Percentiles rank a stretch among this genome's conserved stretches.
These are phyloP conservation scores for Aspergillus ruber DNA, from an alignment of 2,329 filamentous ascomycete genomes.

Conservation along the genomic window DNA sequence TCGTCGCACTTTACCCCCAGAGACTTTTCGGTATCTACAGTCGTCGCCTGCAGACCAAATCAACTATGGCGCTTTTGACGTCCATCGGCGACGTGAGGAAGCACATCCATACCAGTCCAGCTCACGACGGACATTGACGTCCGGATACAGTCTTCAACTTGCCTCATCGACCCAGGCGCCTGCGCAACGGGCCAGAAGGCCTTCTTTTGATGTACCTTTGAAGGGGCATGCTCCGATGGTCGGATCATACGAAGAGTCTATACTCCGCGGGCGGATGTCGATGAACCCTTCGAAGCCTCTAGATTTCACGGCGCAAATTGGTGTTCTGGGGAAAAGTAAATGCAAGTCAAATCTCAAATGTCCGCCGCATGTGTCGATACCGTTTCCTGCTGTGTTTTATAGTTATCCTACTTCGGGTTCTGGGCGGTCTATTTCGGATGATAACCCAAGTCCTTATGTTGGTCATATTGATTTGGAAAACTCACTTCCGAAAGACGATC, in stretches of 20 bases:
- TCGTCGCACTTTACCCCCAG: conserved; percentile 66
- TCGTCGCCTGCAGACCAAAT: conserved; percentile 36
- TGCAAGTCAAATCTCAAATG: conserved; percentile 81
- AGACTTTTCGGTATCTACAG: conserved; percentile 47
- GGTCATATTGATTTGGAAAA: conserved; percentile 89
- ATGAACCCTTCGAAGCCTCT: conserved; percentile 88
- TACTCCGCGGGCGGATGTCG: conserved; percentile 91
- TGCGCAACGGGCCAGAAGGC: conserved; percentile 48
- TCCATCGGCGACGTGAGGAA: conserved; percentile 52
- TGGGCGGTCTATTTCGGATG: conserved; percentile 60
- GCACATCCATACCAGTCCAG: conserved; percentile 67
- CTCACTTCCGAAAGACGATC: conserved; percentile 52
- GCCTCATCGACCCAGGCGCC: conserved; percentile 39
- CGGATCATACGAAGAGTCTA: conserved; percentile 95
- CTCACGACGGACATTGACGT: conserved; percentile 67
- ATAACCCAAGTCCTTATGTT: conserved; percentile 93
- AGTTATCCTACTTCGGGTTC: conserved; percentile 68
- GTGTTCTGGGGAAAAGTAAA: conserved; percentile 80
- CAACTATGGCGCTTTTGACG: conserved; percentile 38
- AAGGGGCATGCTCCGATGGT: conserved; percentile 92
- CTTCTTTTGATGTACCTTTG: conserved; percentile 71
- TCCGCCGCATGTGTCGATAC: conserved; percentile 80
- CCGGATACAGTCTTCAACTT: conserved; percentile 46
- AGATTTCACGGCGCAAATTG: conserved; percentile 90
- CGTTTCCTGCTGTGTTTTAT: conserved; percentile 94